A percentile compares a stretch with the other conserved stretches of the same genome.
Evolutionary conservation across 2,329 filamentous ascomycete genomes (phyloP).

Genomic region (Fusarium sacchari): DNA sequence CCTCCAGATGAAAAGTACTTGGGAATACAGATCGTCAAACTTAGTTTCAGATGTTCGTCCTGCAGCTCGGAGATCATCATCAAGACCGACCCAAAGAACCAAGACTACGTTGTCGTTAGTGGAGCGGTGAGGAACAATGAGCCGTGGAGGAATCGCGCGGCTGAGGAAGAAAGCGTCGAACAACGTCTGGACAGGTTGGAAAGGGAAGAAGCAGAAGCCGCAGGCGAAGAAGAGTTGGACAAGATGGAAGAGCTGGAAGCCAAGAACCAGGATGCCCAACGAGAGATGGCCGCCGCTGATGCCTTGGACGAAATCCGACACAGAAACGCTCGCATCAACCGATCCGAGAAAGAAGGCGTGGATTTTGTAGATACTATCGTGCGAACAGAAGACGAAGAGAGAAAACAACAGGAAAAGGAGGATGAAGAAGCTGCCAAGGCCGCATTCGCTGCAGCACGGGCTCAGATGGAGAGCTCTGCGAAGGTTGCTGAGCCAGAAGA

Average conservation of each 20-base stretch:
- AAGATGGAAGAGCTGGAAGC: slow-evolving; percentile 95
- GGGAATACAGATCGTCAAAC: slow-evolving; percentile 60
- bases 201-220: slow-evolving; percentile 72
- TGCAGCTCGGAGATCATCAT: slow-evolving; percentile 91
- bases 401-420: slow-evolving; percentile 76
- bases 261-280: slow-evolving; percentile 91
- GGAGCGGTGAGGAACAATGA: slow-evolving; percentile 95
- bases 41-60: slow-evolving; percentile 73
- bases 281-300: slow-evolving; percentile 97
- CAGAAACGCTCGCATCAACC: slow-evolving; percentile 87
- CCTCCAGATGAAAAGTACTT: slow-evolving; percentile 89
- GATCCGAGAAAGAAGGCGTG: slow-evolving; percentile 74
- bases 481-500: slow-evolving; percentile 53
- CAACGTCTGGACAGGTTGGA: slow-evolving; percentile 87
- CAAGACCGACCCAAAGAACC: slow-evolving; percentile 93
- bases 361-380: slow-evolving; percentile 67
- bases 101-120: slow-evolving; percentile 83
- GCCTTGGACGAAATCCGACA: slow-evolving; percentile 94
- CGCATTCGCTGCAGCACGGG: slow-evolving; percentile 76
- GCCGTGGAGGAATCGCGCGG: slow-evolving; percentile 76
- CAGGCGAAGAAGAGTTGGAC: slow-evolving; percentile 77
- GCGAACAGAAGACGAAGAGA: slow-evolving; percentile 66
- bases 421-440: slow-evolving; percentile 82
- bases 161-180: slow-evolving; percentile 84
- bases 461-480: slow-evolving; percentile 64